Conservation (phyloP, 768 basidiomycete species). For the Termitomyces sp. region DNA sequence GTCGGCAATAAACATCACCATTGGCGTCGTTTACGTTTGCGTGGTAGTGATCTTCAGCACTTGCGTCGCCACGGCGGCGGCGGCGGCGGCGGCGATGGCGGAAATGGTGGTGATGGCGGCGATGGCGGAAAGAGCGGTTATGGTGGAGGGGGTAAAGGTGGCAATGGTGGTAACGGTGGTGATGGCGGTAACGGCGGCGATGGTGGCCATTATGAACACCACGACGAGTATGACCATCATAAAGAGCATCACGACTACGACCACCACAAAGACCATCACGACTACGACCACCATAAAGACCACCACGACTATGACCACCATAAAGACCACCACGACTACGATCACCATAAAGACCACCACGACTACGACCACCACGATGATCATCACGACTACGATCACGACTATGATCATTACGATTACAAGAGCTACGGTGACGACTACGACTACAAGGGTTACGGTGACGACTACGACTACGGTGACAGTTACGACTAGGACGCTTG, state of each 20-base stretch:
- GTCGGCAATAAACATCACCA: background rate
- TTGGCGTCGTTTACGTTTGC: background rate
- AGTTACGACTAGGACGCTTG: background rate
- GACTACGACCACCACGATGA: background rate
- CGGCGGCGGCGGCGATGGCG: background rate
- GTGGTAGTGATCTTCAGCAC: background rate
- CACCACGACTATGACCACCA: background rate
- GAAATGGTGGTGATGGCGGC: background rate
- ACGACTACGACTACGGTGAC: background rate
- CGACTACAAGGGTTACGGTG: background rate
- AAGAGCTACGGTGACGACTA: background rate
- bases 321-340: background rate
- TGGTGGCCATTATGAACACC: background rate
- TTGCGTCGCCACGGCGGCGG: background rate
- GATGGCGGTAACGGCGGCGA: slow-evolving; percentile 1
- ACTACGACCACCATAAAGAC: background rate
- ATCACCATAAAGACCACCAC: background rate
- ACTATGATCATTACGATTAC: background rate
- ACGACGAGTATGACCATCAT: background rate
- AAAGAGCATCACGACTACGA: background rate
- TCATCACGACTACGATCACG: background rate
- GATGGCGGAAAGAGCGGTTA: background rate
- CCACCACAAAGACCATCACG: background rate
- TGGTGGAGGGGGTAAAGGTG: background rate
- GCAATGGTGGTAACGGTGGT: background rate